Percentiles rank a stretch among this genome's conserved stretches.
Evolutionary conservation across 352 stramenopile genomes (phyloP).

Genomic region (Globisporangium uncinulatum): DNA sequence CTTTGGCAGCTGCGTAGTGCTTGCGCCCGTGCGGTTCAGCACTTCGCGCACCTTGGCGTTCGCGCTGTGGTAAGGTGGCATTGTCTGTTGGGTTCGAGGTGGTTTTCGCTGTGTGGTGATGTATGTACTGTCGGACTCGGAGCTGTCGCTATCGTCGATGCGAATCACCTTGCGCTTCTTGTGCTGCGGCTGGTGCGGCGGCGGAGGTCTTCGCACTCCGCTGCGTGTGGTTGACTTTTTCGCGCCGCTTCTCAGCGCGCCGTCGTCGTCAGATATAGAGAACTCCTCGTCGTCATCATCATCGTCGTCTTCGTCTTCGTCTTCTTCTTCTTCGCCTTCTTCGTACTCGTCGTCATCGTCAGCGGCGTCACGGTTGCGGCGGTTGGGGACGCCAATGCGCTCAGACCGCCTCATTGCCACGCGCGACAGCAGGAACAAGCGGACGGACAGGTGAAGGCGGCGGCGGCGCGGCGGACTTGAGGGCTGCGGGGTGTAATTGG

Average conservation of each 20-base stretch:
- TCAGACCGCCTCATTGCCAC: slow-evolving; percentile 17
- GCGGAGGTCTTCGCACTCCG: slow-evolving; percentile 12
- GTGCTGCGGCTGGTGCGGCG: background rate
- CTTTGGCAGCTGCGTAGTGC: slow-evolving; percentile 13
- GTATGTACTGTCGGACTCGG: slow-evolving; percentile 26
- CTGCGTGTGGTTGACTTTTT: background rate
- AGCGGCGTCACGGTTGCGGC: slow-evolving; percentile 17
- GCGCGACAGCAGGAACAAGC: background rate
- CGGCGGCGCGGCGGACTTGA: too few relatives aligned
- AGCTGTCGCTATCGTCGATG: slow-evolving; percentile 41
- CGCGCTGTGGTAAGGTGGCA: background rate
- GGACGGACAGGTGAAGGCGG: too few relatives aligned
- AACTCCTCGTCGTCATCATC: slow-evolving; percentile 31
- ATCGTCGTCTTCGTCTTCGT: slow-evolving; percentile 29
- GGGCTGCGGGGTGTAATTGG: too few relatives aligned
- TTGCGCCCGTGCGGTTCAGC: background rate
- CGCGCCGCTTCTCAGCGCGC: background rate
- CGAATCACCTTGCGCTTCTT: slow-evolving; percentile 49
- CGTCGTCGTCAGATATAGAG: slow-evolving; percentile 25
- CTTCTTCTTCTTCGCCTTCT: slow-evolving; percentile 19
- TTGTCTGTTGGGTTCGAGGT: too few relatives aligned
- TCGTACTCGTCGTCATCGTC: slow-evolving; percentile 27
- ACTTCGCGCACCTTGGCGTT: slow-evolving; percentile 11
- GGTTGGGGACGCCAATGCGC: too few relatives aligned
- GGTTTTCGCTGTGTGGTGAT: too few relatives aligned